Percentiles rank a stretch among this genome's conserved stretches.
Evolutionary conservation across 257 asterid species (phyloP).

Genomic region (Rauvolfia tetraphylla): DNA sequence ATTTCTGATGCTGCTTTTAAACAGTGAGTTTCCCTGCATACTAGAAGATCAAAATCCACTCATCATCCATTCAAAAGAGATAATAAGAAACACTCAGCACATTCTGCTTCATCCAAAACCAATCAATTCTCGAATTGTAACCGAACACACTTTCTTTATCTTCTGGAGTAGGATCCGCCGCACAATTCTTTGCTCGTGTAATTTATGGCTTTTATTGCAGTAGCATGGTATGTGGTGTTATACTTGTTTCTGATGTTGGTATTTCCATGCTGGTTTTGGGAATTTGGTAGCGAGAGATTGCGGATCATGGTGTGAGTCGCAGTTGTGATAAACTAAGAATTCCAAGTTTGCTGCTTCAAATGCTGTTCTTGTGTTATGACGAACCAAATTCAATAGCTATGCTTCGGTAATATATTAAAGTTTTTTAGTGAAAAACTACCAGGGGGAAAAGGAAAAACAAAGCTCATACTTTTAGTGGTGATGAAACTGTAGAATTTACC

Average conservation of each 20-base stretch:
- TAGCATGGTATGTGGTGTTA: background rate
- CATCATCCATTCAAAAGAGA: background rate
- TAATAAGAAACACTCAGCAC: background rate
- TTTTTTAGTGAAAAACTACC: background rate
- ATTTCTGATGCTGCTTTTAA: background rate
- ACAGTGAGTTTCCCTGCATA: background rate
- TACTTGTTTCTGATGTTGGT: background rate
- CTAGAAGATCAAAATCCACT: background rate
- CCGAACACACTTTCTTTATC: background rate
- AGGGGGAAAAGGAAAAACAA: background rate
- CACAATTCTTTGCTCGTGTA: background rate
- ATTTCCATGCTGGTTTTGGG: background rate
- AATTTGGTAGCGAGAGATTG: background rate
- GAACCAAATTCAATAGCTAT: background rate
- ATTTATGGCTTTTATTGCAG: background rate
- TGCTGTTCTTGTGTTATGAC: background rate
- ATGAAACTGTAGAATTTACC: conserved; percentile 40
- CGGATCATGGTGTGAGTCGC: background rate
- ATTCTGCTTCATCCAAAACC: background rate
- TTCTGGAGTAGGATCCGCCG: background rate
- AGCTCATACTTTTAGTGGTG: background rate
- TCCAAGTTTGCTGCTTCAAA: background rate
- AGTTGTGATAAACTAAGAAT: background rate
- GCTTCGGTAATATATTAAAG: background rate
- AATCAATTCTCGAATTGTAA: background rate